Percentiles rank a stretch among this genome's conserved stretches.
phyloP scores from a whole-genome alignment of 495 filamentous ascomycete species.

The Penicillium canescens region DNA sequence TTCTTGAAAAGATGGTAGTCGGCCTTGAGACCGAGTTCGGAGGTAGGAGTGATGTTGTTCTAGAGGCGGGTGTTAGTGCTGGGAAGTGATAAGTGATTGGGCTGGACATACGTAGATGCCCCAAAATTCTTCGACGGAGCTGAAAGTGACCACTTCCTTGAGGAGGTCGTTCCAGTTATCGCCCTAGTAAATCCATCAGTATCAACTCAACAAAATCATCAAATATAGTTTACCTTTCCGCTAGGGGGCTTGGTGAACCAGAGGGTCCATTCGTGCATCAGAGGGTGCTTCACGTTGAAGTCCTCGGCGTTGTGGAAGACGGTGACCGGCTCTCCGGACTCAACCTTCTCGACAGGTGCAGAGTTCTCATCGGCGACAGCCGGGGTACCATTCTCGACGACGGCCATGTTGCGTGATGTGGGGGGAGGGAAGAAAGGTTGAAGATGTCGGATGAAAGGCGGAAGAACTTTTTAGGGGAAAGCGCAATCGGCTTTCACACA shows the following conservation, averaged over 20 bases:
- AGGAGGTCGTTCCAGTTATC: conserved; percentile 98
- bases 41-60: conserved; percentile 98
- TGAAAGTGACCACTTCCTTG: conserved; percentile 97
- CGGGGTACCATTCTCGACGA: conserved; percentile 40
- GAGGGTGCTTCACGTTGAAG: conserved; percentile 98
- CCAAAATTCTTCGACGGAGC: conserved; percentile 99
- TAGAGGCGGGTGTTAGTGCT: conserved; percentile 33
- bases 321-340: conserved; percentile 57
- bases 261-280: conserved; percentile 95
- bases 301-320: conserved; percentile 97
- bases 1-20: conserved; percentile 99
- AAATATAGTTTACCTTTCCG: conserved; percentile 70
- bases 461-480: conserved; percentile 34
- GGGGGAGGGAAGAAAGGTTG: conserved; percentile 16
- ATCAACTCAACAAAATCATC: conserved; percentile 1
- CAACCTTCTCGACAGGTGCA: conserved; percentile 30
- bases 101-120: conserved; percentile 83
- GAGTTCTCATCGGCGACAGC: conserved; percentile 45
- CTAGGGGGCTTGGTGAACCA: conserved; percentile 99
- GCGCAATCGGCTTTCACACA: conserved; percentile 24
- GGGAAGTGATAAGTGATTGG: background rate
- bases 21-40: conserved; percentile 92
- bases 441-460: conserved; percentile 20
- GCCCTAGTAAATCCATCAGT: conserved; percentile 53
- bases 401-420: conserved; percentile 37